A percentile compares a stretch with the other conserved stretches of the same genome.
These are phyloP conservation scores for Pythium periplocum DNA, from an alignment of 352 stramenopile species.

Conservation along the genomic window DNA sequence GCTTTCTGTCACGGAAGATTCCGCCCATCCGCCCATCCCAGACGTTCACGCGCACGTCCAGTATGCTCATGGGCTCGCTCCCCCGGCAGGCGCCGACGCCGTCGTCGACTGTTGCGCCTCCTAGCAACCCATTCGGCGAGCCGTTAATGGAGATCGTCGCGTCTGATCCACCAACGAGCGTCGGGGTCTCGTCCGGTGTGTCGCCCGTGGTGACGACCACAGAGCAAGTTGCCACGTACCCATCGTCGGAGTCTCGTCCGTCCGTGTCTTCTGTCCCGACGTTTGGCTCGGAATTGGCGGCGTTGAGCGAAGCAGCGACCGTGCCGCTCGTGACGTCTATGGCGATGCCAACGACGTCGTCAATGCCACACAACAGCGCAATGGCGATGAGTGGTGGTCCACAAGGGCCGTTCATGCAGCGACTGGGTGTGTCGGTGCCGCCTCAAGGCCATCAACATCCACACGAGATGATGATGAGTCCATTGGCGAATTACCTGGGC, in stretches of 20 bases:
- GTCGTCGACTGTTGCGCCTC: too few species aligned
- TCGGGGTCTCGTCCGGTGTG: background rate
- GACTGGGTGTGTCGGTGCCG: too few species aligned
- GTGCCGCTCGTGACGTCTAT: too few species aligned
- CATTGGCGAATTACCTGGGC: too few species aligned
- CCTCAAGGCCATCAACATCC: too few species aligned
- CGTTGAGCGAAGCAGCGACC: conserved; percentile 1
- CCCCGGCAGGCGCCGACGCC: background rate
- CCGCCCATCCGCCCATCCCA: conserved; percentile 10
- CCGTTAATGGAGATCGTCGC: conserved; percentile 19
- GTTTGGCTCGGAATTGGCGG: conserved; percentile 8
- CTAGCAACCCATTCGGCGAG: conserved; percentile 17
- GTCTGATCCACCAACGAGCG: conserved; percentile 2
- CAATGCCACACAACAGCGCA: too few species aligned
- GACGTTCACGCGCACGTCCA: conserved; percentile 12
- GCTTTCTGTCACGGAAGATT: conserved; percentile 7
- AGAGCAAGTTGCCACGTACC: background rate
- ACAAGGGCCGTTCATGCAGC: too few species aligned
- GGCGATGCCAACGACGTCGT: too few species aligned
- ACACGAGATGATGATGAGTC: too few species aligned
- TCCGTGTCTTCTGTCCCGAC: background rate
- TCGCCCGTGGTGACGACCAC: too few species aligned
- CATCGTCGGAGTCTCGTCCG: background rate
- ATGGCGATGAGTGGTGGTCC: too few species aligned
- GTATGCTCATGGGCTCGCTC: conserved; percentile 21